These are phyloP conservation scores for Xerocomus brunneocitrinus DNA, from an alignment of 768 basidiomycete species.

Conservation along the genomic window DNA sequence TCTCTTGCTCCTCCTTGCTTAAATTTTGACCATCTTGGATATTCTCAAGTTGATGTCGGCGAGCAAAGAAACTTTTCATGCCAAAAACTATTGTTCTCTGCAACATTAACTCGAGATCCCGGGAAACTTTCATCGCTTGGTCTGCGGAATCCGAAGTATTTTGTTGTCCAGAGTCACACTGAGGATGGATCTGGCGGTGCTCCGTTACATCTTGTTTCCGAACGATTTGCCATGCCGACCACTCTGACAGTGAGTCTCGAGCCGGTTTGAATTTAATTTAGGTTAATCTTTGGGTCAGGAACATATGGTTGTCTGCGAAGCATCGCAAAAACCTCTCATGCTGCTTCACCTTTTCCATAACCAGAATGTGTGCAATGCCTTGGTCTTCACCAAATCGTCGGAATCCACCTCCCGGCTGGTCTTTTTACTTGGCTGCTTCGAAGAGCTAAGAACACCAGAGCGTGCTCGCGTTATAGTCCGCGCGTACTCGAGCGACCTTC, in stretches of 20 bases:
- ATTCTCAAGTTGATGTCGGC: slow-evolving; percentile 45
- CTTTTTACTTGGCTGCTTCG: slow-evolving; percentile 76
- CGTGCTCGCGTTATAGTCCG: slow-evolving; percentile 41
- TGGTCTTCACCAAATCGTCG: slow-evolving; percentile 96
- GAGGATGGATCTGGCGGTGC: slow-evolving; percentile 33
- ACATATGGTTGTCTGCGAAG: slow-evolving; percentile 76
- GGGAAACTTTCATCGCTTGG: slow-evolving; percentile 84
- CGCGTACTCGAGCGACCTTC: slow-evolving; percentile 87
- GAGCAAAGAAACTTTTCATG: slow-evolving; percentile 65
- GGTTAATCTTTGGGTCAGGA: slow-evolving; percentile 50
- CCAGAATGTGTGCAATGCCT: slow-evolving; percentile 56
- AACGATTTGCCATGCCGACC: slow-evolving; percentile 77
- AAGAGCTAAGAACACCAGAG: slow-evolving; percentile 39
- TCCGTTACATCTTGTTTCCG: slow-evolving; percentile 56
- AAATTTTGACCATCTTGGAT: slow-evolving; percentile 13
- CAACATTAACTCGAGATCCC: slow-evolving; percentile 91
- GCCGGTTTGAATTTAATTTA: neutral
- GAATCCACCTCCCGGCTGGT: slow-evolving; percentile 86
- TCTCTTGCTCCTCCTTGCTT: slow-evolving; percentile 61
- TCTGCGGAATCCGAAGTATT: slow-evolving; percentile 78
- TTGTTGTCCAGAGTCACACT: slow-evolving; percentile 64
- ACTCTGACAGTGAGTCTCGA: slow-evolving; percentile 57
- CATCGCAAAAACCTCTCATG: slow-evolving; percentile 81
- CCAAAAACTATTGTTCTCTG: slow-evolving; percentile 94
- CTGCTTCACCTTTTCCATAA: slow-evolving; percentile 81